phyloP scores from a whole-genome alignment of 169 alveolate species.

The Babesia bigemina region DNA sequence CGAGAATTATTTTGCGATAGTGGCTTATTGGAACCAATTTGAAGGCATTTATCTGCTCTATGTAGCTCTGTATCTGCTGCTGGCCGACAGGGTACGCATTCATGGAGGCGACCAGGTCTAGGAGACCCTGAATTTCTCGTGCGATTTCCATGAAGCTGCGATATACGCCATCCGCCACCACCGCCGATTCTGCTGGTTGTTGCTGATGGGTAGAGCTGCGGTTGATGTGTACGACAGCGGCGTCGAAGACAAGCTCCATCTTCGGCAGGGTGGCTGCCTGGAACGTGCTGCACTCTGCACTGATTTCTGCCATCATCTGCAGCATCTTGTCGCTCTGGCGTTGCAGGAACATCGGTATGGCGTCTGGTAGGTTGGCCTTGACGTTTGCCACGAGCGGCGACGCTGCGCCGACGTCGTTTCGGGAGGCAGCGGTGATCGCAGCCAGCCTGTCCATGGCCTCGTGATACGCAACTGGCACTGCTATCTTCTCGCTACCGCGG shows the following conservation, averaged over 20 bases:
- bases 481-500: not conserved
- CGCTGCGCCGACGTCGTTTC: not conserved
- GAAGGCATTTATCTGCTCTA: slow-evolving; percentile 13
- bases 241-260: slow-evolving; percentile 35
- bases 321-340: slow-evolving; percentile 42
- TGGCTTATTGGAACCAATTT: slow-evolving; percentile 72
- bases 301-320: slow-evolving; percentile 42
- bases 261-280: slow-evolving; percentile 17
- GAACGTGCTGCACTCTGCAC: slow-evolving; percentile 11
- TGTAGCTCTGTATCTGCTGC: slow-evolving; percentile 14
- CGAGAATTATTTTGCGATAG: slow-evolving; percentile 84
- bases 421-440: not conserved
- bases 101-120: slow-evolving; percentile 1
- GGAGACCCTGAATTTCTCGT: not conserved
- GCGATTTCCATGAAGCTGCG: not conserved
- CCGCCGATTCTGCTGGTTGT: not conserved
- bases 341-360: slow-evolving; percentile 41
- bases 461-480: not conserved
- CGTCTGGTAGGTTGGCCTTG: slow-evolving; percentile 44
- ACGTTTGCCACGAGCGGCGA: slow-evolving; percentile 37
- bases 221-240: slow-evolving; percentile 25
- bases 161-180: not conserved
- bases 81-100: not conserved
- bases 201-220: slow-evolving; percentile 12
- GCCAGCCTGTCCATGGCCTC: slow-evolving; percentile 20